Evolutionary conservation across 495 filamentous ascomycete genomes (phyloP).

Genomic region (Talaromyces thailandensis): DNA sequence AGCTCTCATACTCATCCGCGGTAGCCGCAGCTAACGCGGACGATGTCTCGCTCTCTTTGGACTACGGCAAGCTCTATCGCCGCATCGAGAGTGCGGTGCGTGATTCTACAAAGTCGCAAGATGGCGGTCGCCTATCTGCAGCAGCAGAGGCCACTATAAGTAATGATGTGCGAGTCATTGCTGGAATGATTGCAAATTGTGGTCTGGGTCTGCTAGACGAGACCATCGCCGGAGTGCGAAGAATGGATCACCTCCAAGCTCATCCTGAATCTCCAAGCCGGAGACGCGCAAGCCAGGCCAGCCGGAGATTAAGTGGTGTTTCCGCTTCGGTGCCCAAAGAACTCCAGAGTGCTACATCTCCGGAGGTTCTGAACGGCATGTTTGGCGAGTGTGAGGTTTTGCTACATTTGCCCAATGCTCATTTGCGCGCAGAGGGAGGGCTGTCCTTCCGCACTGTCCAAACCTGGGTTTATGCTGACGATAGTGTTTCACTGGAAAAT

Average conservation of each 20-base stretch:
- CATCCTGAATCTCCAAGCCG: slow-evolving; percentile 15
- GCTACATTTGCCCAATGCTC: slow-evolving; percentile 33
- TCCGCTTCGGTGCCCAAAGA: slow-evolving; percentile 6
- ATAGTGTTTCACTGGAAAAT: slow-evolving; percentile 8
- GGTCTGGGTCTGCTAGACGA: slow-evolving; percentile 31
- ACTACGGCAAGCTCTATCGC: slow-evolving; percentile 41
- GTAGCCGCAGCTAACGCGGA: slow-evolving; percentile 32
- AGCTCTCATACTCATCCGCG: slow-evolving; percentile 36
- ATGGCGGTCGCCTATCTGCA: neutral
- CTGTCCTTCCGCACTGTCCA: slow-evolving; percentile 32
- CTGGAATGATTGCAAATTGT: slow-evolving; percentile 28
- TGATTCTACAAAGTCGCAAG: slow-evolving; percentile 16
- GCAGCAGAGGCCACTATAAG: slow-evolving; percentile 23
- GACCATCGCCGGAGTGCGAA: slow-evolving; percentile 31
- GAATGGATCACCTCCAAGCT: slow-evolving; percentile 25
- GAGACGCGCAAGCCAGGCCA: slow-evolving; percentile 8
- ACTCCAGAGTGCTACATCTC: neutral
- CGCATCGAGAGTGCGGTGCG: slow-evolving; percentile 31
- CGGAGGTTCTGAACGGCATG: slow-evolving; percentile 20
- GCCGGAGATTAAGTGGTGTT: slow-evolving; percentile 18
- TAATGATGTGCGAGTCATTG: slow-evolving; percentile 30
- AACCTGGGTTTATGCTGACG: slow-evolving; percentile 27
- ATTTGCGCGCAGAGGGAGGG: slow-evolving; percentile 32
- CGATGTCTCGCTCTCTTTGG: slow-evolving; percentile 35
- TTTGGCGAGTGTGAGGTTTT: slow-evolving; percentile 32